Percentiles rank a stretch among this genome's conserved stretches.
phyloP scores from a whole-genome alignment of 2,329 filamentous ascomycete genomes.

The Calonectria hongkongensis region DNA sequence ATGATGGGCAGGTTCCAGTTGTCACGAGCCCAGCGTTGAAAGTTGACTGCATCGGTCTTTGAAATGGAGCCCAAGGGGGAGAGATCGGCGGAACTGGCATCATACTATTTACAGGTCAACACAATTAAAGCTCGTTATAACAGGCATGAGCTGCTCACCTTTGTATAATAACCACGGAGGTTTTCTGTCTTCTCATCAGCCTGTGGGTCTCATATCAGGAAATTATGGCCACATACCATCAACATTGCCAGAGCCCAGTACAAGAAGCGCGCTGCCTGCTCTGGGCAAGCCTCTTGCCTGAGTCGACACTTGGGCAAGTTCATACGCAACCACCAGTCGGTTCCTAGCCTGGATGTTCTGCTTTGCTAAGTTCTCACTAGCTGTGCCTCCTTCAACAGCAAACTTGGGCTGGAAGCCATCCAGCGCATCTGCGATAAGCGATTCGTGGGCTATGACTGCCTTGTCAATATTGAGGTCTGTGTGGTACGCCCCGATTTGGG shows the following conservation, averaged over 20 bases:
- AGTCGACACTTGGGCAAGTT: conserved; percentile 61
- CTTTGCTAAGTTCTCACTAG: conserved; percentile 71
- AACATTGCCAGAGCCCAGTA: conserved; percentile 52
- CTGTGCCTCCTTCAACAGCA: conserved; percentile 76
- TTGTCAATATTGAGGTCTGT: conserved; percentile 67
- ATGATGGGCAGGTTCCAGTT: conserved; percentile 78
- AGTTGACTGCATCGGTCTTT: conserved; percentile 80
- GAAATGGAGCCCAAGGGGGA: conserved; percentile 72
- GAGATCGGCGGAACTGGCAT: conserved; percentile 73
- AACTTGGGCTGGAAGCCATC: conserved; percentile 67
- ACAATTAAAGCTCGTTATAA: neutral
- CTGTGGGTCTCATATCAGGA: neutral
- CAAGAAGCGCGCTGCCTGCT: conserved; percentile 48
- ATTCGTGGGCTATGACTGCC: conserved; percentile 1
- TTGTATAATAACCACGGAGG: conserved; percentile 74
- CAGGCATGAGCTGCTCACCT: conserved; percentile 52
- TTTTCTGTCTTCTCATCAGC: conserved; percentile 41
- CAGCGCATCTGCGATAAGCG: conserved; percentile 73
- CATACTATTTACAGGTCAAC: conserved; percentile 53
- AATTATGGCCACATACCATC: conserved; percentile 20
- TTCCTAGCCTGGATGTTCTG: conserved; percentile 24
- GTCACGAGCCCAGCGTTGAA: conserved; percentile 75
- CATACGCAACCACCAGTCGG: conserved; percentile 30
- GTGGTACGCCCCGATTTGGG: conserved; percentile 48
- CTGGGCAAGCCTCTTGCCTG: conserved; percentile 43